These are phyloP conservation scores for Nitzschia inconspicua DNA, from an alignment of 108 stramenopile genomes.

Conservation along the genomic window DNA sequence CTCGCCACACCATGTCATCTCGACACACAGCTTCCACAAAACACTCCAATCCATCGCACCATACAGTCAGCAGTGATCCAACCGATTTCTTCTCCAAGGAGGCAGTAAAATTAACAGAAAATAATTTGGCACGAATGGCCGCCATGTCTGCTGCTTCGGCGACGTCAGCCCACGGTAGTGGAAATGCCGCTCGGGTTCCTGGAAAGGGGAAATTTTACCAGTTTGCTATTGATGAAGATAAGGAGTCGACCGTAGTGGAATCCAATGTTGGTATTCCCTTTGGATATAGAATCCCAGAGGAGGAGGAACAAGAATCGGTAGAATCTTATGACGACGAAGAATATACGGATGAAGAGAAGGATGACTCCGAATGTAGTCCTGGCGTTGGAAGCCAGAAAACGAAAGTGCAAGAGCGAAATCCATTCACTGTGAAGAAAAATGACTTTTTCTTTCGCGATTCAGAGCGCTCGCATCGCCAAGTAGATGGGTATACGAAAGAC, in stretches of 20 bases:
- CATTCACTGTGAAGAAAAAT: background rate
- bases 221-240: conserved; percentile 39
- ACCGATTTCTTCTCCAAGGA: conserved; percentile 30
- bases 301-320: background rate
- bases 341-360: conserved; percentile 6
- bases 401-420: conserved; percentile 7
- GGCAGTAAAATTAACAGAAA: conserved; percentile 12
- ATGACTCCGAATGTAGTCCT: conserved; percentile 12
- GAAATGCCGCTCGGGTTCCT: conserved; percentile 1
- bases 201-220: conserved; percentile 27
- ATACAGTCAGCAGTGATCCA: conserved; percentile 27
- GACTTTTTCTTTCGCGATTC: background rate
- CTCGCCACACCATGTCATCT: background rate
- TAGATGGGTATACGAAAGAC: conserved; percentile 1
- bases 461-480: background rate
- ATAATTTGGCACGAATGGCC: conserved; percentile 20
- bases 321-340: background rate
- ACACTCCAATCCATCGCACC: conserved; percentile 1
- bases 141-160: background rate
- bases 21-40: conserved; percentile 4
- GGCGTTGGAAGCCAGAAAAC: conserved; percentile 24
- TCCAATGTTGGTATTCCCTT: conserved; percentile 11
- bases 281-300: too few relatives aligned
- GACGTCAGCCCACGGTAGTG: background rate
- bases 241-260: conserved; percentile 33